Conservation (phyloP, 2,329 filamentous ascomycete genomes). For the Pseudocercospora pini-densiflorae region DNA sequence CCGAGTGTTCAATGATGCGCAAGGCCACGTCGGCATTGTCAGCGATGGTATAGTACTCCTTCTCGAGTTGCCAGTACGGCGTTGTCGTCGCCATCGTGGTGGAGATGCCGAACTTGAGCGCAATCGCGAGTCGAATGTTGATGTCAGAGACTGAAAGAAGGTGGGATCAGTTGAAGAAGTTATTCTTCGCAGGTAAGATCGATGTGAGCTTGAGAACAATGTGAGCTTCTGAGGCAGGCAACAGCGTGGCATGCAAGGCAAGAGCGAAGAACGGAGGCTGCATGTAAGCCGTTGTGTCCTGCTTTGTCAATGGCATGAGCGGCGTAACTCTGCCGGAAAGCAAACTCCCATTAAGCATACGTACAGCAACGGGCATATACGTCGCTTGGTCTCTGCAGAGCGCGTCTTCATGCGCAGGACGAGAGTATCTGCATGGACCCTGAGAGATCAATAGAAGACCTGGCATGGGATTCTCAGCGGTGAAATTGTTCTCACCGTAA, state of each 20-base stretch:
- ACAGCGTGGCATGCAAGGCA: neutral
- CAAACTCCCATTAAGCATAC: neutral
- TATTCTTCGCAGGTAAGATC: neutral
- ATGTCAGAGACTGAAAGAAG: neutral
- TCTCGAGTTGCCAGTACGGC: constrained; percentile 25
- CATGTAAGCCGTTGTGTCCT: neutral
- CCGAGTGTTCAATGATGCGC: constrained; percentile 23
- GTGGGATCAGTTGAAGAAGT: neutral
- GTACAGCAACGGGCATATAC: neutral
- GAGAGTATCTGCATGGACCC: neutral
- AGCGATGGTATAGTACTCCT: constrained; percentile 25
- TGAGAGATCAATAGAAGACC: neutral
- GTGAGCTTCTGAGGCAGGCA: neutral
- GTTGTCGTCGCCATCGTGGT: constrained; percentile 4
- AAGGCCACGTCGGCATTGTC: constrained; percentile 23
- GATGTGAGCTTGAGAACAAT: neutral
- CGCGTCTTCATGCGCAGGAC: neutral
- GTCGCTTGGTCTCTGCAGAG: neutral
- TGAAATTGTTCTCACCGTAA: neutral
- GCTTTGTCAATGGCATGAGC: neutral
- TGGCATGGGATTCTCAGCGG: neutral
- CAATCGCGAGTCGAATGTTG: neutral
- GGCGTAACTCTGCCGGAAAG: neutral
- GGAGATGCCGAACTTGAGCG: neutral
- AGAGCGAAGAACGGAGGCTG: neutral